Conservation (phyloP, 768 basidiomycete species). For the Serpula lacrymans region DNA sequence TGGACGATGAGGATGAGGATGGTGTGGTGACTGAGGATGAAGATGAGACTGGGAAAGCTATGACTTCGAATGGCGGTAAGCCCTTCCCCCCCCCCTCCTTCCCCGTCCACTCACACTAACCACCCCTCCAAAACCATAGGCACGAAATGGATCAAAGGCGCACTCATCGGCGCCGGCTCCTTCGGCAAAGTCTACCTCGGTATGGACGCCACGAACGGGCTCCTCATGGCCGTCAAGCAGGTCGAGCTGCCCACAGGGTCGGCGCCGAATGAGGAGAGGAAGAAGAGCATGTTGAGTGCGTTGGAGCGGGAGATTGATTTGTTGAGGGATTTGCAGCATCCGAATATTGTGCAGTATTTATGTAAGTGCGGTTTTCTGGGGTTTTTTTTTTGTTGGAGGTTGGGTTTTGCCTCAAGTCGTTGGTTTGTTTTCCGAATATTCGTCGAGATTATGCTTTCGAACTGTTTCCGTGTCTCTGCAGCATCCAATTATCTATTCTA, state of each 20-base stretch:
- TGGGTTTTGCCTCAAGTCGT: too few relatives aligned
- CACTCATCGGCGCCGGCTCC: conserved; percentile 91
- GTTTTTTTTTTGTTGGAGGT: background rate
- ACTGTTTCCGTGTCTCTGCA: too few relatives aligned
- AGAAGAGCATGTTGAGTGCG: conserved; percentile 89
- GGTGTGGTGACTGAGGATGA: conserved; percentile 45
- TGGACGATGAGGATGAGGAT: conserved; percentile 40
- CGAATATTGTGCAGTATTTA: conserved; percentile 97
- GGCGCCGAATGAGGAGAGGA: conserved; percentile 86
- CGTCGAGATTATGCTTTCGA: too few relatives aligned
- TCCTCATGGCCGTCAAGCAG: conserved; percentile 98
- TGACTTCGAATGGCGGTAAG: conserved; percentile 53
- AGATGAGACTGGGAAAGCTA: conserved; percentile 47
- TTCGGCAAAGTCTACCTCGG: conserved; percentile 95
- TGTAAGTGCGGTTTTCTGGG: conserved; percentile 49
- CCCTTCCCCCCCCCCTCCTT: conserved; percentile 2
- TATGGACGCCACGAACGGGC: conserved; percentile 87
- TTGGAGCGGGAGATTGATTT: conserved; percentile 93
- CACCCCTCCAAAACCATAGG: conserved; percentile 36
- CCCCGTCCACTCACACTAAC: background rate
- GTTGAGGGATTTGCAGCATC: conserved; percentile 87
- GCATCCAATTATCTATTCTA: too few relatives aligned
- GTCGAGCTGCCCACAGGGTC: conserved; percentile 86
- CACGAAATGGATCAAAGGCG: conserved; percentile 96
- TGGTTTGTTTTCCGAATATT: too few relatives aligned